Evolutionary conservation across 2,329 filamentous ascomycete genomes (phyloP).

Genomic region (Aspergillus intermedius): DNA sequence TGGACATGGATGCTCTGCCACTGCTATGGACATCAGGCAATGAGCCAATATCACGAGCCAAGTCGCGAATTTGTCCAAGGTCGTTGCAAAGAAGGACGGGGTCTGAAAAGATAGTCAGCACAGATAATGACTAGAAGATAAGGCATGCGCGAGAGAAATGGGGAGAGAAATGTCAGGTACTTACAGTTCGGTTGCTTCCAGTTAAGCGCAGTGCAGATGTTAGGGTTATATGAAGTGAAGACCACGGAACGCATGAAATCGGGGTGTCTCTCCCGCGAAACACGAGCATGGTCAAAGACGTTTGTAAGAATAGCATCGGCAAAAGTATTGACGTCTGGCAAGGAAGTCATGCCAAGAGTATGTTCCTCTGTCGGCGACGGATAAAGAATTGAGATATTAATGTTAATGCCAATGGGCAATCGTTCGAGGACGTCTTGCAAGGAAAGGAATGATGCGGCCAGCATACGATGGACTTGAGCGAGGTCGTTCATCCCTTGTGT

Average conservation of each 20-base stretch:
- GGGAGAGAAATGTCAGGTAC: slow-evolving; percentile 19
- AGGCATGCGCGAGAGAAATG: background rate
- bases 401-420: slow-evolving; percentile 71
- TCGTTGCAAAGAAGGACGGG: slow-evolving; percentile 95
- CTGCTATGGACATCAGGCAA: slow-evolving; percentile 49
- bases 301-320: slow-evolving; percentile 76
- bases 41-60: slow-evolving; percentile 30
- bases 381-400: slow-evolving; percentile 89
- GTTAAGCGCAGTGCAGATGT: slow-evolving; percentile 87
- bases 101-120: slow-evolving; percentile 41
- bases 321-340: slow-evolving; percentile 76
- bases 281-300: slow-evolving; percentile 84
- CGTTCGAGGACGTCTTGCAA: slow-evolving; percentile 68
- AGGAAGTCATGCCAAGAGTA: slow-evolving; percentile 62
- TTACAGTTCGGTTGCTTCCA: slow-evolving; percentile 97
- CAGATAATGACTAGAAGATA: background rate
- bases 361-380: slow-evolving; percentile 70
- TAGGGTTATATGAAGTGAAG: slow-evolving; percentile 87
- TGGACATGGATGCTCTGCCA: slow-evolving; percentile 69
- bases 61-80: slow-evolving; percentile 54
- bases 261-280: slow-evolving; percentile 58
- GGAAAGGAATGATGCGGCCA: slow-evolving; percentile 71
- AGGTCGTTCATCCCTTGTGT: slow-evolving; percentile 39
- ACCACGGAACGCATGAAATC: slow-evolving; percentile 79
- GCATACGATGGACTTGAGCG: slow-evolving; percentile 61